phyloP scores from a whole-genome alignment of 2,329 filamentous ascomycete genomes.

The Colletotrichum phormii region DNA sequence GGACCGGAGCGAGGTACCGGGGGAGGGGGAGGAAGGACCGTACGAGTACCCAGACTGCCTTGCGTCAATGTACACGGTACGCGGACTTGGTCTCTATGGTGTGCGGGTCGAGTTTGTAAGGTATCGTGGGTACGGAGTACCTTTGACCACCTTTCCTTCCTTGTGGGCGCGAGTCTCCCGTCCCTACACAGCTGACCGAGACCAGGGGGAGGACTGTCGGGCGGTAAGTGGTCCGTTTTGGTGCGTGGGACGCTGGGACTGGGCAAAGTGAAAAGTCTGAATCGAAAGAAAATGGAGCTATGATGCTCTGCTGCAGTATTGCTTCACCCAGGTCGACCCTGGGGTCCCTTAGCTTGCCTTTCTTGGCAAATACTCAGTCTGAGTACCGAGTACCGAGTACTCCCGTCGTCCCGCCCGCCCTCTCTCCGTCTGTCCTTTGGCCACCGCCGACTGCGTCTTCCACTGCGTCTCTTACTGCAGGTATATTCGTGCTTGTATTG shows the following conservation, averaged over 20 bases:
- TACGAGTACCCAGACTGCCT: background rate
- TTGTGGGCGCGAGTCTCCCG: background rate
- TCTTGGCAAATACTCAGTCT: slow-evolving; percentile 17
- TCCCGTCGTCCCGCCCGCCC: background rate
- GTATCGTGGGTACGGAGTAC: background rate
- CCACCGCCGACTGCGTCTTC: background rate
- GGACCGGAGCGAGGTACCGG: background rate
- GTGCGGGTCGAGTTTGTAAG: background rate
- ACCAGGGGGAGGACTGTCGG: slow-evolving; percentile 5
- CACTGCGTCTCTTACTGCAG: background rate
- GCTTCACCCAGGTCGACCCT: slow-evolving; percentile 28
- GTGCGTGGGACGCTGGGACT: slow-evolving; percentile 21
- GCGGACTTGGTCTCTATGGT: background rate
- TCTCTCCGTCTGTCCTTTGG: background rate
- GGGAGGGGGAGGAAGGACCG: background rate
- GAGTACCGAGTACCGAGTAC: background rate
- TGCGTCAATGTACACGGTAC: slow-evolving; percentile 1
- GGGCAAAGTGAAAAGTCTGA: background rate
- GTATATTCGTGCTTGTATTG: background rate
- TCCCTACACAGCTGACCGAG: slow-evolving; percentile 33
- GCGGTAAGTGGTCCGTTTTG: slow-evolving; percentile 18
- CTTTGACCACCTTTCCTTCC: background rate
- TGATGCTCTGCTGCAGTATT: slow-evolving; percentile 31
- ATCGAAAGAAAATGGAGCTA: slow-evolving; percentile 29
- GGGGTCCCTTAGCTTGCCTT: slow-evolving; percentile 19